Conservation (phyloP, 352 stramenopile species). For the Pythium volutum region DNA sequence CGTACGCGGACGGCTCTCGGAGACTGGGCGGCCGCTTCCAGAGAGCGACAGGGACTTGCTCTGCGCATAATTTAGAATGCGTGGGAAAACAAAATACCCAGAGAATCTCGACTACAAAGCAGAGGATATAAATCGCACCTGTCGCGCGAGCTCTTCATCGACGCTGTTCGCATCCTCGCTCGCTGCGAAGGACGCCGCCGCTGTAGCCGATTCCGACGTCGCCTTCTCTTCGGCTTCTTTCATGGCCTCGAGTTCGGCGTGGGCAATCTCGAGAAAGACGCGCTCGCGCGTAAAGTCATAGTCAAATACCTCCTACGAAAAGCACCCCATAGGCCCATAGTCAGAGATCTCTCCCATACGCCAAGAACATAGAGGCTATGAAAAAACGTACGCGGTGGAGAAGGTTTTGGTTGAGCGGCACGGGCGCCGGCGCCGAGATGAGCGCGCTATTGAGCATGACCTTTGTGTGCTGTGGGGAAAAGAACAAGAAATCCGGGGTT, state of each 20-base stretch:
- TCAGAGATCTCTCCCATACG: too few species aligned
- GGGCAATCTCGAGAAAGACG: slow-evolving; percentile 63
- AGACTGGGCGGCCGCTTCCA: slow-evolving; percentile 29
- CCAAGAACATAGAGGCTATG: neutral
- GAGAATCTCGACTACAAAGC: neutral
- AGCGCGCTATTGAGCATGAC: slow-evolving; percentile 57
- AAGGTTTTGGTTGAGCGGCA: slow-evolving; percentile 56
- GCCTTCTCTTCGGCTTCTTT: slow-evolving; percentile 27
- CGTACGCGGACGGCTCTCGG: slow-evolving; percentile 29
- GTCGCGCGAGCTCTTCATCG: slow-evolving; percentile 40
- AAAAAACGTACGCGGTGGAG: slow-evolving; percentile 39
- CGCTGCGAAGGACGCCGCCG: neutral
- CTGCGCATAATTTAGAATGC: neutral
- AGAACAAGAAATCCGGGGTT: neutral
- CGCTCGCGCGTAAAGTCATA: slow-evolving; percentile 72
- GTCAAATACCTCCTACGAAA: slow-evolving; percentile 56
- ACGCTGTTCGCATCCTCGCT: slow-evolving; percentile 33
- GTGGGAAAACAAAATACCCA: neutral
- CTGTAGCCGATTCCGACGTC: slow-evolving; percentile 4
- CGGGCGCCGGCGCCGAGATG: slow-evolving; percentile 35
- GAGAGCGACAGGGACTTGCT: slow-evolving; percentile 35
- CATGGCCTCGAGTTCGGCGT: slow-evolving; percentile 56
- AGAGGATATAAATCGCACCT: slow-evolving; percentile 22
- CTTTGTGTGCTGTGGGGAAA: slow-evolving; percentile 36
- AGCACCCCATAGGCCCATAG: too few species aligned